These are phyloP conservation scores for Barnettozyma wickerhamii DNA, from an alignment of 805 yeast genomes.

Conservation along the genomic window DNA sequence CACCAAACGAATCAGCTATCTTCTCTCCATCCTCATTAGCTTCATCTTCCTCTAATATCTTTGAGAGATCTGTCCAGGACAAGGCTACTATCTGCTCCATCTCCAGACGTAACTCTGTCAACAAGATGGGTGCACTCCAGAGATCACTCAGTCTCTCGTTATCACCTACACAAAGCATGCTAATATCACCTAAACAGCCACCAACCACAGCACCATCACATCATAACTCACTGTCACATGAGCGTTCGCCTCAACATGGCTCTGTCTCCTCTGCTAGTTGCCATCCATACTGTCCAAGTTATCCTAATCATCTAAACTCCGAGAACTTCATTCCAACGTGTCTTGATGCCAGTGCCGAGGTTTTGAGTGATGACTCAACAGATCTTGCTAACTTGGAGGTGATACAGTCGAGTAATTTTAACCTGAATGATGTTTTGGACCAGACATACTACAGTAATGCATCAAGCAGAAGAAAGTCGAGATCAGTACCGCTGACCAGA, in stretches of 20 bases:
- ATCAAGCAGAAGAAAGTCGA: background rate
- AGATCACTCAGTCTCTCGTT: slow-evolving; percentile 8
- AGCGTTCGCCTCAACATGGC: background rate
- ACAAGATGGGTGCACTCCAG: slow-evolving; percentile 5
- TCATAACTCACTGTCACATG: background rate
- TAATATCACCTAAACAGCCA: background rate
- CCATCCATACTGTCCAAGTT: background rate
- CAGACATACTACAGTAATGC: slow-evolving; percentile 4
- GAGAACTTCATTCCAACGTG: slow-evolving; percentile 80
- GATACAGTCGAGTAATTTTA: slow-evolving; percentile 44
- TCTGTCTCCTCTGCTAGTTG: background rate
- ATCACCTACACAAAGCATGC: slow-evolving; percentile 2
- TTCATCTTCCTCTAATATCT: slow-evolving; percentile 11
- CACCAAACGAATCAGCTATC: background rate
- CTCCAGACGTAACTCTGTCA: slow-evolving; percentile 11
- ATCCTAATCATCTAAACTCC: slow-evolving; percentile 8
- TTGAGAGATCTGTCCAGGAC: slow-evolving; percentile 19
- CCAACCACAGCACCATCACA: background rate
- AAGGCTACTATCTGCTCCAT: slow-evolving; percentile 9
- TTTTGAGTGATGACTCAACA: slow-evolving; percentile 49
- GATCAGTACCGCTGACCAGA: slow-evolving; percentile 8
- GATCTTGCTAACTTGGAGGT: slow-evolving; percentile 68
- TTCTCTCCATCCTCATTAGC: slow-evolving; percentile 5
- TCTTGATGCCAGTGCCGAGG: slow-evolving; percentile 69
- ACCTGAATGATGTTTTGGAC: slow-evolving; percentile 7